Evolutionary conservation across 2,329 filamentous ascomycete species (phyloP).

Genomic region (Talaromyces sp.): DNA sequence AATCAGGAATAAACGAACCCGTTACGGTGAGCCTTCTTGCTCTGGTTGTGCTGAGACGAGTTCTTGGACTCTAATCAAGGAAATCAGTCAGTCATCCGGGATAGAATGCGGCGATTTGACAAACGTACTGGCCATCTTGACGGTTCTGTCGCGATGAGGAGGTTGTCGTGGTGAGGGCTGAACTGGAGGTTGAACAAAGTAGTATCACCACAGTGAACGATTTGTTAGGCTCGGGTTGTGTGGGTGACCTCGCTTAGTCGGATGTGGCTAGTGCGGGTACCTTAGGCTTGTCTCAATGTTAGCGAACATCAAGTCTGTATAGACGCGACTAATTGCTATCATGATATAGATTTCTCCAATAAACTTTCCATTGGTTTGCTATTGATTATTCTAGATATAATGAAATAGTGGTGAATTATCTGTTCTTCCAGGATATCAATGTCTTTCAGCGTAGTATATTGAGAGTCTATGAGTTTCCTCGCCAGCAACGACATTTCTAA

Average conservation of each 20-base stretch:
- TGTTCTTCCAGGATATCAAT: too few relatives aligned
- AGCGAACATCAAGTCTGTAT: not conserved
- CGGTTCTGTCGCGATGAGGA: constrained; percentile 37
- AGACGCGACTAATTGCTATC: too few relatives aligned
- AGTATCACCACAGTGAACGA: constrained; percentile 15
- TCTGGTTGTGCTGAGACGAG: constrained; percentile 98
- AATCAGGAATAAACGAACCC: constrained; percentile 61
- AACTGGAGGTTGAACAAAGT: constrained; percentile 20
- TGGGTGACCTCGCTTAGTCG: constrained; percentile 39
- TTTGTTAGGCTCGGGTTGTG: constrained; percentile 34
- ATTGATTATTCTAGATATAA: too few relatives aligned
- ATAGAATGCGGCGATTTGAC: not conserved
- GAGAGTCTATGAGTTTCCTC: too few relatives aligned
- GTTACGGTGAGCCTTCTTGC: constrained; percentile 98
- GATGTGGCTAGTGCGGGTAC: constrained; percentile 10
- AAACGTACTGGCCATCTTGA: constrained; percentile 46
- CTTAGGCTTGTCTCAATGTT: not conserved
- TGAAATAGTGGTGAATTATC: too few relatives aligned
- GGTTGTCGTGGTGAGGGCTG: constrained; percentile 28
- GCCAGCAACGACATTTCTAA: too few relatives aligned
- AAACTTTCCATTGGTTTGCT: too few relatives aligned
- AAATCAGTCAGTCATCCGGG: not conserved
- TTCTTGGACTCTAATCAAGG: constrained; percentile 85
- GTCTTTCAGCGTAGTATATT: too few relatives aligned
- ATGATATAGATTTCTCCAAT: not conserved